phyloP scores from a whole-genome alignment of 2,329 filamentous ascomycete species.

The Arachnopeziza araneosa region DNA sequence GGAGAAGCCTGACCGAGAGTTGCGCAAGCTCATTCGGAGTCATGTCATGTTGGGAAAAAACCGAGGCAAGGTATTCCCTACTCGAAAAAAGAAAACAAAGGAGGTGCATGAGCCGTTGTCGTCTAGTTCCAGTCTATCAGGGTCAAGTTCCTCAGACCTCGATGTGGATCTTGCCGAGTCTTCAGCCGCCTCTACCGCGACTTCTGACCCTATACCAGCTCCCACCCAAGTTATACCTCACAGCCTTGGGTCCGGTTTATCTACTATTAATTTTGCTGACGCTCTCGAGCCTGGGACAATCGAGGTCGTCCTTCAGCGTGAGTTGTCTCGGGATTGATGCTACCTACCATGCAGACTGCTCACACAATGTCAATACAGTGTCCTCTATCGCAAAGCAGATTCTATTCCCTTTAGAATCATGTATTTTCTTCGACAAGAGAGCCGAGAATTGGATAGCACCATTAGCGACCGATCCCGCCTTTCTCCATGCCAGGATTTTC shows the following conservation, averaged over 20 bases:
- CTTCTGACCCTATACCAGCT: neutral
- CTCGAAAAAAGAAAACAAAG: conserved; percentile 38
- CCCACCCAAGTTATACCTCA: neutral
- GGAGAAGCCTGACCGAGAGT: conserved; percentile 28
- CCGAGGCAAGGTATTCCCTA: conserved; percentile 4
- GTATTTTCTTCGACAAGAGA: conserved; percentile 26
- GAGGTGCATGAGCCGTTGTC: neutral
- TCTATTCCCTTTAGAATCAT: conserved; percentile 32
- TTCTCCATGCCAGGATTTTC: conserved; percentile 34
- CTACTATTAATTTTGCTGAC: conserved; percentile 1
- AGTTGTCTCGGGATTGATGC: neutral
- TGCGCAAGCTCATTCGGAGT: conserved; percentile 17
- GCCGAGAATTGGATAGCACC: conserved; percentile 28
- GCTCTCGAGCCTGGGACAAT: neutral
- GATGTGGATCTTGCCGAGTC: neutral
- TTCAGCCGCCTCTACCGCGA: neutral
- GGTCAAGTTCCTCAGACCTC: neutral
- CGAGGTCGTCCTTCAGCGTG: conserved; percentile 1
- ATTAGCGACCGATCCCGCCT: conserved; percentile 31
- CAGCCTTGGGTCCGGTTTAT: neutral
- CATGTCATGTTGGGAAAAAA: conserved; percentile 21
- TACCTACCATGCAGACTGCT: neutral
- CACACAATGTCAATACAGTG: conserved; percentile 15
- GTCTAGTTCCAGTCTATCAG: neutral
- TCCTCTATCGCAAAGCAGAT: conserved; percentile 29